Evolutionary conservation across 2,329 filamentous ascomycete species (phyloP).

Genomic region (Pseudogymnoascus sp.): DNA sequence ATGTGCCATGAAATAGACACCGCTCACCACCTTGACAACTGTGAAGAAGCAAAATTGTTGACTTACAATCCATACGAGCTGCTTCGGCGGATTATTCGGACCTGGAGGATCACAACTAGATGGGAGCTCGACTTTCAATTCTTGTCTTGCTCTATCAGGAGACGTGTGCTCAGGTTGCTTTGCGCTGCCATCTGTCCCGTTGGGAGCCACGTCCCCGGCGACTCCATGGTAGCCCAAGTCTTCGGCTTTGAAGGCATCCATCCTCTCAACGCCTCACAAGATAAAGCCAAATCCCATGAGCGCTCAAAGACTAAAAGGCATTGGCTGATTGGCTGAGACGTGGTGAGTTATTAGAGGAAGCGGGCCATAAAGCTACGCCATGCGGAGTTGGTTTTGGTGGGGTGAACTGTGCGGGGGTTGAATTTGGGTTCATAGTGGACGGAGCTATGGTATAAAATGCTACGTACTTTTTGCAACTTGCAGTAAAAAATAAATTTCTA

Average conservation of each 20-base stretch:
- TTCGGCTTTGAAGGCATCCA: constrained; percentile 9
- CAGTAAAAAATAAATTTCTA: neutral
- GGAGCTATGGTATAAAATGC: neutral
- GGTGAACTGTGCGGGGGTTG: neutral
- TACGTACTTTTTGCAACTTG: neutral
- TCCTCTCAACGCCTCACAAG: constrained; percentile 4
- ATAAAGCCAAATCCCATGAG: neutral
- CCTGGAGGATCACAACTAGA: constrained; percentile 80
- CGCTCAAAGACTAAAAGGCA: neutral
- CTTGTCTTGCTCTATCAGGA: neutral
- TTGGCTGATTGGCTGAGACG: neutral
- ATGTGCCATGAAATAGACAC: neutral
- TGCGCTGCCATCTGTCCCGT: neutral
- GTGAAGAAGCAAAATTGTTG: neutral
- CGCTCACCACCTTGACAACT: neutral
- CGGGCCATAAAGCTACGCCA: neutral
- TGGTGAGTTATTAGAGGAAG: neutral
- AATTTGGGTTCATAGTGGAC: neutral
- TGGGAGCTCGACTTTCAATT: constrained; percentile 57
- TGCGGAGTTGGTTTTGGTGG: neutral
- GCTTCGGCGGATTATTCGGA: constrained; percentile 60
- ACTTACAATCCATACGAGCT: constrained; percentile 82
- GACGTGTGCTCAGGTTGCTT: neutral
- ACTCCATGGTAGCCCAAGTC: neutral
- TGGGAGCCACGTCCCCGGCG: neutral